Evolutionary conservation across 179 eudicot genomes (phyloP), one percentile per base, ranked within the genome.

Genomic region (Pouteria campechiana): DNA sequence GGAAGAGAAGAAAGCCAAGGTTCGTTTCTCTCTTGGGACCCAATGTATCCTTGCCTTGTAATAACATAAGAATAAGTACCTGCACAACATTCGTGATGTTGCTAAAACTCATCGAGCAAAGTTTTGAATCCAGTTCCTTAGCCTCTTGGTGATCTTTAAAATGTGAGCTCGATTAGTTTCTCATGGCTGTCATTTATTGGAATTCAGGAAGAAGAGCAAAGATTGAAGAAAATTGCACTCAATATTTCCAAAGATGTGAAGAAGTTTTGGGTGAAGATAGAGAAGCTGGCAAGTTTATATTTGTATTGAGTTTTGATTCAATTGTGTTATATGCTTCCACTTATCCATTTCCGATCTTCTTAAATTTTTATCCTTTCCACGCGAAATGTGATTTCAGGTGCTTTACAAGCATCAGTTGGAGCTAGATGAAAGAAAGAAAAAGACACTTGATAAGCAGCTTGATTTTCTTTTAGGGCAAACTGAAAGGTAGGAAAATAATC

Each of bases 381-480:
- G 12, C 4, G 36, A 38, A 46, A 13, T 42, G 37, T 50, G 8
- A 35, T 29, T 65, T 18, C 77, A 92, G 99, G 99, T 92, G 32
- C 73, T 68, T 25, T 92, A 87, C 72, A 87, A 92, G 64, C 94
- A 92, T 69, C 96, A 83, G 56, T 48, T 87, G 44, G 88, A 86
- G 63, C 69, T 92, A 38, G 96, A 80, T 36, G 94, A 73, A 58
- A 87, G 71, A 67, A 92, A 83, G 79, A 92, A 92, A 70, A 88
- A 87, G 57, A 67, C 88, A 16, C 85, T 79, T 45, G 94, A 92
- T 60, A 92, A 87, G 61, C 99, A 92, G 65, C 83, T 92, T 33
- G 96, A 87, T 71, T 83, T 79, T 70, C 99, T 92, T 43, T 60
- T 92, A 33, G 99, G 90, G 55, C 94, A 92, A 75, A 87, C 96